A percentile compares a stretch with the other conserved stretches of the same genome.
phyloP scores from a whole-genome alignment of 2,329 filamentous ascomycete genomes.

The Paecilomyces formosus region DNA sequence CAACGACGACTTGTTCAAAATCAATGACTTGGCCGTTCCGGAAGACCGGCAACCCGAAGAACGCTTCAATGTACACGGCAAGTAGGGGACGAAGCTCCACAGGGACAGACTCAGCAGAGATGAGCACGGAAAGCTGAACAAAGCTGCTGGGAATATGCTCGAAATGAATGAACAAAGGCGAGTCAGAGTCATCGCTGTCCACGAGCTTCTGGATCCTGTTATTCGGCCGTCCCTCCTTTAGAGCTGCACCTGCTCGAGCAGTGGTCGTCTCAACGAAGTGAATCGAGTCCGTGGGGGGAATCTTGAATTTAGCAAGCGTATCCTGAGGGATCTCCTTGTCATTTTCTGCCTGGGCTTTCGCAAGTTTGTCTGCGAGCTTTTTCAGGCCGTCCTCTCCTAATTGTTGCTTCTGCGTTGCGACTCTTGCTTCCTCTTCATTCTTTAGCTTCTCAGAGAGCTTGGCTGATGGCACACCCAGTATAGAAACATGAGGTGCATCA shows the following conservation, averaged over 20 bases:
- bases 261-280: slow-evolving; percentile 88
- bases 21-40: slow-evolving; percentile 68
- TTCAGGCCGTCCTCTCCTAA: slow-evolving; percentile 78
- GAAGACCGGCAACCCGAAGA: slow-evolving; percentile 85
- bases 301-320: slow-evolving; percentile 71
- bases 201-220: slow-evolving; percentile 69
- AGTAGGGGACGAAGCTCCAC: slow-evolving; percentile 79
- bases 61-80: slow-evolving; percentile 78
- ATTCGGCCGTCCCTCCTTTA: slow-evolving; percentile 57
- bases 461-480: slow-evolving; percentile 79
- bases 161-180: slow-evolving; percentile 92
- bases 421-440: slow-evolving; percentile 66
- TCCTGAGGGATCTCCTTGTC: slow-evolving; percentile 76
- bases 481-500: slow-evolving; percentile 77
- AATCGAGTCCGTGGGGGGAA: slow-evolving; percentile 82
- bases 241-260: slow-evolving; percentile 72
- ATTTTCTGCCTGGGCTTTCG: slow-evolving; percentile 80
- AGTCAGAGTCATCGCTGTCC: slow-evolving; percentile 55
- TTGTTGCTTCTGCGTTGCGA: slow-evolving; percentile 69
- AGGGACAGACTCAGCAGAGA: slow-evolving; percentile 71
- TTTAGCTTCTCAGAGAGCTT: slow-evolving; percentile 76
- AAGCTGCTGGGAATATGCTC: slow-evolving; percentile 93
- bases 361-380: slow-evolving; percentile 65
- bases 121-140: slow-evolving; percentile 71
- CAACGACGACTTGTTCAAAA: slow-evolving; percentile 88